phyloP scores from a whole-genome alignment of 2,329 filamentous ascomycete genomes.

The Cladosporium colombiae region DNA sequence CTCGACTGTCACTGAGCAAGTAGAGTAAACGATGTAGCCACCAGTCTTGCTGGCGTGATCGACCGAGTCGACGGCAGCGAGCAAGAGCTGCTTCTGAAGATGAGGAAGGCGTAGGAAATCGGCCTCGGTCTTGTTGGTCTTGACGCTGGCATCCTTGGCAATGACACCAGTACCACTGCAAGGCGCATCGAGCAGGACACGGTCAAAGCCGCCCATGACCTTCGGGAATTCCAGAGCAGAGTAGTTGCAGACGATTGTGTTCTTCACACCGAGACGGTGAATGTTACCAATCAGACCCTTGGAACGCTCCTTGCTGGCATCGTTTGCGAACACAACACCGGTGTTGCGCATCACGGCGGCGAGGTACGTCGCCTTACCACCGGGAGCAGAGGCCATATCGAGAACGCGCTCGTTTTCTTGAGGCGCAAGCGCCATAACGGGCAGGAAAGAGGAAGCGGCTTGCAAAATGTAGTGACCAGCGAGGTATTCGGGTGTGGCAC shows the following conservation, averaged over 20 bases:
- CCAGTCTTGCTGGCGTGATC: constrained; percentile 90
- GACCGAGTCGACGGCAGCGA: constrained; percentile 91
- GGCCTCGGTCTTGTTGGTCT: constrained; percentile 95
- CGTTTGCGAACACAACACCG: constrained; percentile 92
- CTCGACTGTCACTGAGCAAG: constrained; percentile 90
- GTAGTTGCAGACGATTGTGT: constrained; percentile 93
- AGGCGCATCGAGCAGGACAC: constrained; percentile 89
- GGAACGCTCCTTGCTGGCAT: constrained; percentile 87
- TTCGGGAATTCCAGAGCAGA: constrained; percentile 92
- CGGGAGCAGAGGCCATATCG: constrained; percentile 92
- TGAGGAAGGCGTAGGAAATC: constrained; percentile 95
- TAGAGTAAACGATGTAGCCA: constrained; percentile 95
- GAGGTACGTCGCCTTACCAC: constrained; percentile 94
- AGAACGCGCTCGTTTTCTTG: constrained; percentile 90
- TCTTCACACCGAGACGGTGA: constrained; percentile 88
- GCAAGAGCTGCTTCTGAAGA: constrained; percentile 88
- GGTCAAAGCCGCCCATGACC: constrained; percentile 93
- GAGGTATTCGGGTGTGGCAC: constrained; percentile 95
- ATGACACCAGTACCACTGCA: constrained; percentile 98
- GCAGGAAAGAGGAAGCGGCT: constrained; percentile 92
- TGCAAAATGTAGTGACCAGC: constrained; percentile 98
- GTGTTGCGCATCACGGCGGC: constrained; percentile 98
- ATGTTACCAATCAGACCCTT: constrained; percentile 99
- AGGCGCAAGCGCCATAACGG: constrained; percentile 94
- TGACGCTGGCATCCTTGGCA: constrained; percentile 92